Base-by-base conservation (phyloP, 2,329 filamentous ascomycete species). In the Thermothelomyces thermophilus region DNA sequence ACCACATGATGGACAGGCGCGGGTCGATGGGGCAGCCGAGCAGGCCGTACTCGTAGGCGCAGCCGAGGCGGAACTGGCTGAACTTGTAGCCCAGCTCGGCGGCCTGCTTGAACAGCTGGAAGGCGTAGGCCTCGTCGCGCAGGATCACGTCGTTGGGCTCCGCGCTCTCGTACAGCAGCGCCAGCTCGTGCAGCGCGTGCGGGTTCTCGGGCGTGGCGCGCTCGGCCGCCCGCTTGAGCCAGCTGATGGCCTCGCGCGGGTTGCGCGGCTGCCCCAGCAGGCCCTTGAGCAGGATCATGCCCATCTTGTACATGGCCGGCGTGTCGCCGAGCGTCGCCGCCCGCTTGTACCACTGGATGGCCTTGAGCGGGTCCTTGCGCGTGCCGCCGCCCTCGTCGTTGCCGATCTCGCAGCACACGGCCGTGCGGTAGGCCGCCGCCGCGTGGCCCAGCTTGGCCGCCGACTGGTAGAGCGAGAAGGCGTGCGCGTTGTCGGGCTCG, bases 221-320 rank as follows among this genome's bases (percentile, higher is more conserved):
- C 59, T 97, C 90, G 0, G 90, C 90, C 2, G 93, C 93, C 39
- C 90, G 82, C 71, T 95, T 95, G 46, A 98, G 76, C 90, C 93
- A 97, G 19, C 82, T 83, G 20, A 96, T 80, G 16, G 90, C 90
- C 69, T 97, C 93, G 37, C 86, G 79, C 2, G 88, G 80, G 63
- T 94, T 95, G 63, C 76, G 82, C 20, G 76, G 79, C 64, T 97
- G 90, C 3, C 90, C 90, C n/a, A 98, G 77, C 24, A 97, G 75
- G 10, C 91, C 93, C 68, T 97, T 97, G 48, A 97, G 79, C 54
- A 88, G 73, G 58, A 98, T 95, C 84, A 96, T 95, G 51, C 93
- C 93, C 69, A 97, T 83, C 69, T 98, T 98, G 73, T 96, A 98
- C 89, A 97, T 95, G 26, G 90, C 93, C 0, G 91, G 87, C 1